Evolutionary conservation across 257 asterid species (phyloP), one percentile per base, ranked within the genome.

Genomic region (Solanum dulcamara): DNA sequence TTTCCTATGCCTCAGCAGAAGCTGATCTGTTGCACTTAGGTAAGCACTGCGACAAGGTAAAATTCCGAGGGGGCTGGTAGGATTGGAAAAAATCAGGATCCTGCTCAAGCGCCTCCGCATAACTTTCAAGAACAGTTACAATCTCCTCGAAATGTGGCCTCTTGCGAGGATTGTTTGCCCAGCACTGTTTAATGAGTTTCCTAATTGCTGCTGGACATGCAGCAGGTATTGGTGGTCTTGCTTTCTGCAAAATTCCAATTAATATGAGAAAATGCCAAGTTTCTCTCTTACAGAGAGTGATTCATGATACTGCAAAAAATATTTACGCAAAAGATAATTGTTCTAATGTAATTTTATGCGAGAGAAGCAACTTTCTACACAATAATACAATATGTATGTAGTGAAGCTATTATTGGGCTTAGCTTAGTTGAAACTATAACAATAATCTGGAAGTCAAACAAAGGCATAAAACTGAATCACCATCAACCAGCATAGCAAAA

Each of bases 101-200:
- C 64, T 84, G 92, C 88, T 90, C 96, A 0, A 94, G 89, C 24
- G 92, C 88, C 83, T 93, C 95, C 0, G 91, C 22, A 57, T 90
- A 96, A 64, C 87, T 84, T 85, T 94, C 97, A 20, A 96, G 94
- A 85, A 88, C 80, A 75, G 89, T 85, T 68, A 94, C 97, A n/a
- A 96, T 94, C 91, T 93, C 96, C 57, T 92, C 94, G 17, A 96
- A 96, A 18, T 94, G 96, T 17, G 98, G 98, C 85, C 98, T 90
- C 88, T 94, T 96, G 74, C 89, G 88, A 2, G 98, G 99, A 89
- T 91, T 93, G 88, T 93, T 81, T 14, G 98, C 94, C 99, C 99
- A 96, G 89, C 99, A 94, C 33, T 92, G 94, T 22, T 88, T 91
- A 40, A 96, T 94, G 85, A 96, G 96, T 20, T 62, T 89, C 40